These are phyloP conservation scores for Alternaria ethzedia DNA, from an alignment of 2,329 filamentous ascomycete species.

Conservation along the genomic window DNA sequence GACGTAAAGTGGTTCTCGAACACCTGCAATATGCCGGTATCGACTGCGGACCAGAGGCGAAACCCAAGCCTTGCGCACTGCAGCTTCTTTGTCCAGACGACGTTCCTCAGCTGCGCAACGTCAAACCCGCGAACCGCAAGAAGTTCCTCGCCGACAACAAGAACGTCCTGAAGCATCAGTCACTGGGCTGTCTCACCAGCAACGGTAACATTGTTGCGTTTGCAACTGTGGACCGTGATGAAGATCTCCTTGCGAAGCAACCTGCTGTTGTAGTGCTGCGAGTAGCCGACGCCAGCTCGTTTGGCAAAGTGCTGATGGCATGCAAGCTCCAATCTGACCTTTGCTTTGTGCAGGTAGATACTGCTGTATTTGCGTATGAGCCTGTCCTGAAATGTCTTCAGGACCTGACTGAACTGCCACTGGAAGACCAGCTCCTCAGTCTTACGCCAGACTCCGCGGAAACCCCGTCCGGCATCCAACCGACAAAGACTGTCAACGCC, in stretches of 20 bases:
- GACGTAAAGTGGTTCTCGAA: constrained; percentile 50
- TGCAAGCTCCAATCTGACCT: constrained; percentile 39
- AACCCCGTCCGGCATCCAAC: constrained; percentile 31
- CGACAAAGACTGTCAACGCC: constrained; percentile 27
- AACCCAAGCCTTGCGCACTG: constrained; percentile 46
- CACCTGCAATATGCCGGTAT: constrained; percentile 51
- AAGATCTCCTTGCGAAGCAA: constrained; percentile 48
- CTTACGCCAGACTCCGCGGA: constrained; percentile 19
- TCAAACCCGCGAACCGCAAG: constrained; percentile 46
- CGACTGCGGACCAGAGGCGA: constrained; percentile 42
- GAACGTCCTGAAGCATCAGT: constrained; percentile 63
- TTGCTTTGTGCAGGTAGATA: constrained; percentile 66
- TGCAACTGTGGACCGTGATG: constrained; percentile 63
- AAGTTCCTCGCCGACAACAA: constrained; percentile 54
- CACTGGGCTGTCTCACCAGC: constrained; percentile 66
- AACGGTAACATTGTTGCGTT: constrained; percentile 64
- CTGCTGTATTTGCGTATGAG: constrained; percentile 72
- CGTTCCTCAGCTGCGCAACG: constrained; percentile 52
- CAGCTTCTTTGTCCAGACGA: constrained; percentile 52
- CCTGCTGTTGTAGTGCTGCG: constrained; percentile 60
- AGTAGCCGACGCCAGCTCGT: constrained; percentile 55
- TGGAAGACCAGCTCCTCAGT: constrained; percentile 61
- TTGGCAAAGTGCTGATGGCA: constrained; percentile 56
- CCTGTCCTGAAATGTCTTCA: constrained; percentile 69
- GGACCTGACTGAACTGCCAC: constrained; percentile 60